These are phyloP conservation scores for Colletotrichum tanaceti DNA, from an alignment of 2,329 filamentous ascomycete species.

Conservation along the genomic window DNA sequence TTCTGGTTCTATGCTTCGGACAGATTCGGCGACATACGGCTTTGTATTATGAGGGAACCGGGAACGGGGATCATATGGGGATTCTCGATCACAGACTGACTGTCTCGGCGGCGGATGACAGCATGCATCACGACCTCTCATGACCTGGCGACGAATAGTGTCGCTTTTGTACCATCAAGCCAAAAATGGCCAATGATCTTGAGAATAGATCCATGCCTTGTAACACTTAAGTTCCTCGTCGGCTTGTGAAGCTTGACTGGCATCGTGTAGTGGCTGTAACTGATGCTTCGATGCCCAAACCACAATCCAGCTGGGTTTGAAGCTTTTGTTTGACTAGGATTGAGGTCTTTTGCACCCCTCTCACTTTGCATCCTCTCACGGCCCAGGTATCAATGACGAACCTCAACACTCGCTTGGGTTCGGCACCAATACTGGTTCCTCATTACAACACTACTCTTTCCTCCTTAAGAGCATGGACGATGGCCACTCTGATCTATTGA, in stretches of 20 bases:
- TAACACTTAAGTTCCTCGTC: not conserved
- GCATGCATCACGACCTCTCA: constrained; percentile 35
- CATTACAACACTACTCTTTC: not conserved
- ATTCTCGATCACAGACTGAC: constrained; percentile 20
- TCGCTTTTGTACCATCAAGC: constrained; percentile 37
- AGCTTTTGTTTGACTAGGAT: not conserved
- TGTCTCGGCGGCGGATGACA: constrained; percentile 22
- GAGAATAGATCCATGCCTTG: constrained; percentile 35
- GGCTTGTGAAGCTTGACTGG: not conserved
- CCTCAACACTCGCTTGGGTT: not conserved
- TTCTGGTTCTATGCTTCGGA: constrained; percentile 11
- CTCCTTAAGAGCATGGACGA: not conserved
- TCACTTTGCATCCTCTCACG: not conserved
- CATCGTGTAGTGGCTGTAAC: too few relatives aligned
- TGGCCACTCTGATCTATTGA: not conserved
- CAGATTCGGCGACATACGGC: constrained; percentile 28
- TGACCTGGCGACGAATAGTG: constrained; percentile 32
- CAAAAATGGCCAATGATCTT: constrained; percentile 35
- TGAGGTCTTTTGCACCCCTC: too few relatives aligned
- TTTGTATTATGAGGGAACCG: constrained; percentile 28
- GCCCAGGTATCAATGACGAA: not conserved
- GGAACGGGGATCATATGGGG: not conserved
- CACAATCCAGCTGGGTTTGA: not conserved
- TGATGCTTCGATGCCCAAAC: not conserved
- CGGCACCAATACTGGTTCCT: not conserved